Percentiles rank a stretch among this genome's conserved stretches.
These are phyloP conservation scores for Vaccinium macrocarpon DNA, from an alignment of 148 eudicot genomes.

Conservation along the genomic window DNA sequence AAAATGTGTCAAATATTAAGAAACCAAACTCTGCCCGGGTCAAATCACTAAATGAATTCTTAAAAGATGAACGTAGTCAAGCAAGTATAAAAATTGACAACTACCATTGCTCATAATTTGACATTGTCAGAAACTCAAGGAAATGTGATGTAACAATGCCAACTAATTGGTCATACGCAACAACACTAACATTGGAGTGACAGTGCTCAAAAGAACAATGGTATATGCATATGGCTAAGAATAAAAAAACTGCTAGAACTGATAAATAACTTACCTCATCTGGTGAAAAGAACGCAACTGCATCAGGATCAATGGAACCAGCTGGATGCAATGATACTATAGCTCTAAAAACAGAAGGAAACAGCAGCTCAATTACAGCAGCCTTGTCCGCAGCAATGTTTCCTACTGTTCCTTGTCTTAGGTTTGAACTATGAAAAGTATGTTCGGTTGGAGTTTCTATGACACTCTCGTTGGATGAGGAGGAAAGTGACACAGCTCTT, in stretches of 20 bases:
- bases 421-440: conserved; percentile 44
- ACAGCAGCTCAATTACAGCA: conserved; percentile 71
- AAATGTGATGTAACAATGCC: no score
- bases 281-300: conserved; percentile 90
- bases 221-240: background rate
- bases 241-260: conserved; percentile 1
- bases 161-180: no score
- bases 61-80: background rate
- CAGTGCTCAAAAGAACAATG: no score
- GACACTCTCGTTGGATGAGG: conserved; percentile 47
- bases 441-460: conserved; percentile 49
- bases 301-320: conserved; percentile 86
- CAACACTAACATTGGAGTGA: no score
- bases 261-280: conserved; percentile 66
- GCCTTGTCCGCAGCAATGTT: conserved; percentile 47
- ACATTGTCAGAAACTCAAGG: no score
- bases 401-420: conserved; percentile 41
- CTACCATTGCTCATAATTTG: background rate
- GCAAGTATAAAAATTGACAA: background rate
- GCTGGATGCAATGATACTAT: conserved; percentile 81
- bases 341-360: conserved; percentile 84
- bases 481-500: conserved; percentile 64
- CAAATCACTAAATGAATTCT: background rate
- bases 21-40: background rate
- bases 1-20: background rate